Conservation (phyloP, 345 rosid species). For the Punica granatum region DNA sequence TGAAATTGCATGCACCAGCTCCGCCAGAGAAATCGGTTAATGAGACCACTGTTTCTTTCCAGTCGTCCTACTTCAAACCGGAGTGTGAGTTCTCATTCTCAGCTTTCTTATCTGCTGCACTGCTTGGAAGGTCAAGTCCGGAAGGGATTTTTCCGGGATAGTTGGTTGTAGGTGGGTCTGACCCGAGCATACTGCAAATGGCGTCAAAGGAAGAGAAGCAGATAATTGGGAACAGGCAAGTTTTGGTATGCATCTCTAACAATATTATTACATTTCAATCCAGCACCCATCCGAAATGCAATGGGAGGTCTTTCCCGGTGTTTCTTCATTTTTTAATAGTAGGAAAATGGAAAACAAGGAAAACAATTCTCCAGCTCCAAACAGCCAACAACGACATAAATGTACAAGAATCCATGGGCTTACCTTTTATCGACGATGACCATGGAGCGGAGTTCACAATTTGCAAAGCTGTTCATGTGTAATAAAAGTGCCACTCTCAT, state of each 20-base stretch:
- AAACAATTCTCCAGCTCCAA: too few relatives aligned
- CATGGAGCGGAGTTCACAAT: slow-evolving; percentile 93
- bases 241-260: too few relatives aligned
- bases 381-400: neutral
- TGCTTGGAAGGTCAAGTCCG: slow-evolving; percentile 49
- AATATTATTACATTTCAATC: too few relatives aligned
- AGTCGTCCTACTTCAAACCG: neutral
- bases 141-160: slow-evolving; percentile 82
- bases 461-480: slow-evolving; percentile 60
- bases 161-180: slow-evolving; percentile 48
- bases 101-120: slow-evolving; percentile 20
- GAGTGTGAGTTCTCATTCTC: slow-evolving; percentile 17
- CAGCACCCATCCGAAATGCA: too few relatives aligned
- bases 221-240: neutral
- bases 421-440: slow-evolving; percentile 75
- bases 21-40: too few relatives aligned
- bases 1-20: too few relatives aligned
- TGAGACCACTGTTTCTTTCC: neutral
- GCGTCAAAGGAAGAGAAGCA: neutral
- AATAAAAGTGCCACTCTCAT: neutral
- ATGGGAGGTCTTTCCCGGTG: too few relatives aligned
- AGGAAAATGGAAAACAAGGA: neutral
- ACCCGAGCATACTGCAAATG: slow-evolving; percentile 61
- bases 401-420: slow-evolving; percentile 7
- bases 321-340: too few relatives aligned